Percentiles rank a stretch among this genome's conserved stretches.
phyloP scores from a whole-genome alignment of 768 basidiomycete genomes.

The Pleurotus eryngii region DNA sequence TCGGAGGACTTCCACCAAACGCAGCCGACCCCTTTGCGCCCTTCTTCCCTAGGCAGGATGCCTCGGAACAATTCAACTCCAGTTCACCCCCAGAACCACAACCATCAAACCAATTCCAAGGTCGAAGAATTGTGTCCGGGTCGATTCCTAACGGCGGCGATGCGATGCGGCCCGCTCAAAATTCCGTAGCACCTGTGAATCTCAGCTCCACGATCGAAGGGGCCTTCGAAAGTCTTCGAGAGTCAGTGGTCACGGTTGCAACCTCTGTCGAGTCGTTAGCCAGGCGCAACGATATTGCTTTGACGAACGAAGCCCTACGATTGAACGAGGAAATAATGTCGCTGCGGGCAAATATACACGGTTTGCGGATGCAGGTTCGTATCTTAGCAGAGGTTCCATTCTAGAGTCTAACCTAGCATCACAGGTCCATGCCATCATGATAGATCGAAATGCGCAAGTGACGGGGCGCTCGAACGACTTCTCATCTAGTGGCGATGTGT shows the following conservation, averaged over 20 bases:
- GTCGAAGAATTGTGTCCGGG: slow-evolving; percentile 9
- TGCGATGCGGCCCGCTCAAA: slow-evolving; percentile 13
- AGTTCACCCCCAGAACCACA: slow-evolving; percentile 15
- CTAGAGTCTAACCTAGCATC: slow-evolving; percentile 3
- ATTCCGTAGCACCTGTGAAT: slow-evolving; percentile 56
- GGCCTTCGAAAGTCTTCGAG: slow-evolving; percentile 54
- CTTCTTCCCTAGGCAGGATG: slow-evolving; percentile 17
- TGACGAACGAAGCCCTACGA: slow-evolving; percentile 68
- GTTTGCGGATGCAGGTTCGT: slow-evolving; percentile 74
- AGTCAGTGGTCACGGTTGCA: slow-evolving; percentile 58
- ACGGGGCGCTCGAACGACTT: slow-evolving; percentile 35
- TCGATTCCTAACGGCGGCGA: slow-evolving; percentile 8
- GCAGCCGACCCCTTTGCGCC: slow-evolving; percentile 13
- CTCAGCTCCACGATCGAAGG: slow-evolving; percentile 60
- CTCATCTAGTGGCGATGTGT: background rate
- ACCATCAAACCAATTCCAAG: slow-evolving; percentile 10
- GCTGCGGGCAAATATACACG: slow-evolving; percentile 66
- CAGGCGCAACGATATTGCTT: slow-evolving; percentile 59
- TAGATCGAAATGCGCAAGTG: slow-evolving; percentile 65
- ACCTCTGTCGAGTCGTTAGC: slow-evolving; percentile 58
- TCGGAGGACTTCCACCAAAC: background rate
- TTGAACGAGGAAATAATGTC: slow-evolving; percentile 73
- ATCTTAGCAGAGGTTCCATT: background rate
- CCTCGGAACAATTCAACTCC: slow-evolving; percentile 9
- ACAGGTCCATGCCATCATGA: slow-evolving; percentile 69